These are phyloP conservation scores for Tuber borchii DNA, from an alignment of 495 filamentous ascomycete species.

Conservation along the genomic window DNA sequence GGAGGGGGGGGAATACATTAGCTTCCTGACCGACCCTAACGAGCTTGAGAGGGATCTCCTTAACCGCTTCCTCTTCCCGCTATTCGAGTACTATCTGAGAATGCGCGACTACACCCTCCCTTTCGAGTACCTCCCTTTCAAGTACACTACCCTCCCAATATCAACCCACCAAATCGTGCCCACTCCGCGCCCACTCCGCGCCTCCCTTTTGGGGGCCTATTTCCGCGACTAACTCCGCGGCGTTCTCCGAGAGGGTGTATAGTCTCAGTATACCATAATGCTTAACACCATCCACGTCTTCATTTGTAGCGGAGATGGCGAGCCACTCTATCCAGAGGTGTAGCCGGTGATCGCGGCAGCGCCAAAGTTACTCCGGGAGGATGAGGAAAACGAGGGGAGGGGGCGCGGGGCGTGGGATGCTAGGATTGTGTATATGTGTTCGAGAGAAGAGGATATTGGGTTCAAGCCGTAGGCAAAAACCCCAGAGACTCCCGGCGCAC, in stretches of 20 bases:
- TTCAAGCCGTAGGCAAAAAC: slow-evolving; percentile 23
- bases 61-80: slow-evolving; percentile 10
- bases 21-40: slow-evolving; percentile 10
- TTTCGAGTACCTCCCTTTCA: too few species aligned
- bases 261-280: slow-evolving; percentile 32
- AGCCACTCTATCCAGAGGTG: slow-evolving; percentile 22
- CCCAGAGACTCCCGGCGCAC: slow-evolving; percentile 25
- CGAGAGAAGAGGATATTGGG: background rate
- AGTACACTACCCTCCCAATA: slow-evolving; percentile 16
- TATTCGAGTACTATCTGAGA: background rate
- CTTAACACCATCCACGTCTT: slow-evolving; percentile 16
- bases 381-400: background rate
- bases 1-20: slow-evolving; percentile 15
- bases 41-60: background rate
- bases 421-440: slow-evolving; percentile 11
- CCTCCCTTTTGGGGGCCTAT: slow-evolving; percentile 7
- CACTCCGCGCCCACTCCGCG: slow-evolving; percentile 17
- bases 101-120: too few species aligned
- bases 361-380: slow-evolving; percentile 18
- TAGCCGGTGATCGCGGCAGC: background rate
- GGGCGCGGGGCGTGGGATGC: background rate
- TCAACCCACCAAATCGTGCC: slow-evolving; percentile 33
- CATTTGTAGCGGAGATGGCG: slow-evolving; percentile 19
- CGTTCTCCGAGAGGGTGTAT: slow-evolving; percentile 8
- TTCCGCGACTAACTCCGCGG: slow-evolving; percentile 6